These are phyloP conservation scores for Tilletia walkeri DNA, from an alignment of 1,284 basidiomycete genomes.

Conservation along the genomic window DNA sequence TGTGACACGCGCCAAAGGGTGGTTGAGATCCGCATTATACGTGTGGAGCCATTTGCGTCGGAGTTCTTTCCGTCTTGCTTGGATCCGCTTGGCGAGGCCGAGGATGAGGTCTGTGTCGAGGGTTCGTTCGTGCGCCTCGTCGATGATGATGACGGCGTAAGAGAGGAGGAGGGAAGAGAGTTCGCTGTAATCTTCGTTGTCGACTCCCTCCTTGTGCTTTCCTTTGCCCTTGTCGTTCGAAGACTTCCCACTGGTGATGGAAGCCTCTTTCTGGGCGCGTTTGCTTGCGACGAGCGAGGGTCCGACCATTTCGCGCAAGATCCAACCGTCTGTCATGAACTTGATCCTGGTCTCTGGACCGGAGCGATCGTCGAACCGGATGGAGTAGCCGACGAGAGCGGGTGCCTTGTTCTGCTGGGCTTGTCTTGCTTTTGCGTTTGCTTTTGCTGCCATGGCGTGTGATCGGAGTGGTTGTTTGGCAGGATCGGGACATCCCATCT, in stretches of 20 bases:
- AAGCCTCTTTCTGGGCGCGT: constrained; percentile 2
- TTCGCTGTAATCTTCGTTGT: constrained; percentile 6
- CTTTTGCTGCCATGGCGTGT: background rate
- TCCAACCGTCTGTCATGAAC: constrained; percentile 95
- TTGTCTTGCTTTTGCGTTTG: background rate
- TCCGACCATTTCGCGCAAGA: constrained; percentile 81
- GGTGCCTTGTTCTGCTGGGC: constrained; percentile 1
- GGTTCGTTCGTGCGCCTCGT: constrained; percentile 96
- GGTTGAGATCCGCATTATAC: constrained; percentile 17
- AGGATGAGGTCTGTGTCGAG: constrained; percentile 92
- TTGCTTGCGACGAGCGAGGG: background rate
- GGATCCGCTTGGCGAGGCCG: constrained; percentile 72
- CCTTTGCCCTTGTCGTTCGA: background rate
- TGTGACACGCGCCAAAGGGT: background rate
- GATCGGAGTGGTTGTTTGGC: constrained; percentile 19
- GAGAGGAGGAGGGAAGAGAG: constrained; percentile 64
- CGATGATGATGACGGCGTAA: constrained; percentile 87
- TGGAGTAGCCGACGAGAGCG: constrained; percentile 82
- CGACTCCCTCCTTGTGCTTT: constrained; percentile 17
- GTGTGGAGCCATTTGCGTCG: constrained; percentile 54
- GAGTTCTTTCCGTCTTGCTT: constrained; percentile 60
- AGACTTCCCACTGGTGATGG: constrained; percentile 9
- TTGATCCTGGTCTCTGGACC: constrained; percentile 73
- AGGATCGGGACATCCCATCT: constrained; percentile 65
- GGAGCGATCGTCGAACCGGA: constrained; percentile 87